Evolutionary conservation across 2,329 filamentous ascomycete genomes (phyloP), one percentile per base, ranked within the genome.

Genomic region (Capronia americana): DNA sequence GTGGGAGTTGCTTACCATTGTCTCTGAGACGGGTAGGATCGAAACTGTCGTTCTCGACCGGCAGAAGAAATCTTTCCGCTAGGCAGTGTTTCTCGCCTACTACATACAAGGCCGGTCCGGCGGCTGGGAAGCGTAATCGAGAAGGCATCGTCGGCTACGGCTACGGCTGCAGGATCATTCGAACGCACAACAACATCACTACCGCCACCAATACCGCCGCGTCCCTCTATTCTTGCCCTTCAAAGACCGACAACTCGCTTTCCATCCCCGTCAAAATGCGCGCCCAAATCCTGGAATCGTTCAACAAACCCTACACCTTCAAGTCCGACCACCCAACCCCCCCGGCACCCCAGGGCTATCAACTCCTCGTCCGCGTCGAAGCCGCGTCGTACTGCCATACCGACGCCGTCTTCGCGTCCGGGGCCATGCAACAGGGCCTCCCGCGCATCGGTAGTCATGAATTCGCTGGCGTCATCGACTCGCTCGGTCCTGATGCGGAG

Each of bases 341-440:
- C 77, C 82, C 55, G 76, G 67, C 24, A 72, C 77, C 12, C 4
- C 23, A 69, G 28, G 69, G 66, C 41, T 68, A 81, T 69, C 80
- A 83, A 64, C 63, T 83, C 41, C 77, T 83, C 26, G 76, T 83
- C 71, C 77, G 77, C 63, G 80, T 83, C 48, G 75, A 79, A 44
- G 81, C 81, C 7, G 80, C 81, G 12, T 82, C 80, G 2, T 83
- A 82, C 70, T 82, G 80, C 73, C 81, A 83, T 69, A 83, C 79
- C 8, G 77, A 79, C 58, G 74, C 70, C 30, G 76, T 79, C 26
- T 75, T 79, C 34, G 76, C 75, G 20, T 61, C 74, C 32, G 77
- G 77, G 14, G 73, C 75, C 51, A 77, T 79, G 77, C 73, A 73
- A 20, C 73, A 73, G 2, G 65, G 74, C 48, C 80, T 75, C 1